phyloP scores from a whole-genome alignment of 1,284 basidiomycete species.

The Marasmius tenuissimus region DNA sequence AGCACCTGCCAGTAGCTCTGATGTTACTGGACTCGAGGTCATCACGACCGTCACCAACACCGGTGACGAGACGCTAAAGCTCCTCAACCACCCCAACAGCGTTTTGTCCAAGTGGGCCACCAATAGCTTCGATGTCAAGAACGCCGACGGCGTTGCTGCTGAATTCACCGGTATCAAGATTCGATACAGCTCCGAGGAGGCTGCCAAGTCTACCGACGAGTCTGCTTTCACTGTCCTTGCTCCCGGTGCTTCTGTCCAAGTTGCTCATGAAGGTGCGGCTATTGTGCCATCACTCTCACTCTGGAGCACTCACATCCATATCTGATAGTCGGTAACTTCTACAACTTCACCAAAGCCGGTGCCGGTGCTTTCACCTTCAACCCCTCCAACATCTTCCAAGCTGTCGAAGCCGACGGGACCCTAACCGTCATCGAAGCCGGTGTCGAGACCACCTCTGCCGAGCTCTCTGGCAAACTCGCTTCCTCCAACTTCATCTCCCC shows the following conservation, averaged over 20 bases:
- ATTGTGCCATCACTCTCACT: too few species aligned
- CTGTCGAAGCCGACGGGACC: constrained; percentile 26
- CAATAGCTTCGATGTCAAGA: constrained; percentile 38
- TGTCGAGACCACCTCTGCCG: background rate
- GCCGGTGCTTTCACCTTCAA: constrained; percentile 46
- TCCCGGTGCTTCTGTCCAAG: constrained; percentile 16
- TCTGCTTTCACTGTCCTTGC: constrained; percentile 34
- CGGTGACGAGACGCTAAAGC: background rate
- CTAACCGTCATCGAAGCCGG: constrained; percentile 5
- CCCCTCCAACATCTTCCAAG: constrained; percentile 52
- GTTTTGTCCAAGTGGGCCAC: constrained; percentile 34
- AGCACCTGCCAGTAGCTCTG: background rate
- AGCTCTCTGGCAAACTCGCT: constrained; percentile 7
- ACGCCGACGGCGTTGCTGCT: constrained; percentile 32
- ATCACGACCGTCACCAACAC: constrained; percentile 7
- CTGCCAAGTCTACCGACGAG: constrained; percentile 7
- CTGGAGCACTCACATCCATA: background rate
- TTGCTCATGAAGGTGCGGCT: constrained; percentile 15
- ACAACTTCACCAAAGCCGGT: constrained; percentile 8
- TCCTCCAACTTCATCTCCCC: constrained; percentile 4
- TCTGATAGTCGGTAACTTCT: constrained; percentile 8
- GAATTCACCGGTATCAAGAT: constrained; percentile 36
- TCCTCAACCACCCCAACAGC: constrained; percentile 34
- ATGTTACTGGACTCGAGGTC: constrained; percentile 1
- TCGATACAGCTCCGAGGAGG: constrained; percentile 24